These are phyloP conservation scores for Neospora caninum DNA, from an alignment of 169 alveolate species.

Conservation along the genomic window DNA sequence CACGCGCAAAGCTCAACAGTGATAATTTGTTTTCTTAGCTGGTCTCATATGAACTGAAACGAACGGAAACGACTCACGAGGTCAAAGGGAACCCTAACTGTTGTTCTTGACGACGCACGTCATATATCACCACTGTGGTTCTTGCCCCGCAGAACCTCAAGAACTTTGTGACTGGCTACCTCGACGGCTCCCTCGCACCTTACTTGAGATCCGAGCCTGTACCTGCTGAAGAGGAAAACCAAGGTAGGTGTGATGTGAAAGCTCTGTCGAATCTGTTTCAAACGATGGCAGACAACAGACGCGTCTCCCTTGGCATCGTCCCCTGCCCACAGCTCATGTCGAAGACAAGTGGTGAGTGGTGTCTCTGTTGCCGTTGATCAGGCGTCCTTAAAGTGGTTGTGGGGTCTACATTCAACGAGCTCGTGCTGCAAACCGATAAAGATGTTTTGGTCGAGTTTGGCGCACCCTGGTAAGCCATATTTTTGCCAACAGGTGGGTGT, in stretches of 20 bases:
- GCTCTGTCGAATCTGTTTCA: not conserved
- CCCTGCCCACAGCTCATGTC: not conserved
- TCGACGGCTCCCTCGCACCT: conserved; percentile 46
- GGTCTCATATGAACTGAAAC: not conserved
- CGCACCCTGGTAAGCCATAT: conserved; percentile 52
- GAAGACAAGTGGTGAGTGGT: not conserved
- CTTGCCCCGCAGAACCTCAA: conserved; percentile 8
- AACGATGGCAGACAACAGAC: not conserved
- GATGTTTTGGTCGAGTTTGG: conserved; percentile 58
- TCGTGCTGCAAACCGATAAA: not conserved
- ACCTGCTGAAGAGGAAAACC: conserved; percentile 39
- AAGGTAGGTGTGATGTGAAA: not conserved
- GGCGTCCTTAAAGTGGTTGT: conserved; percentile 48
- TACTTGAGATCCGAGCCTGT: conserved; percentile 46
- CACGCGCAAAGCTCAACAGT: not conserved
- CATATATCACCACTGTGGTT: too few species aligned
- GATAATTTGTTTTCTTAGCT: not conserved
- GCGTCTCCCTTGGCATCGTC: not conserved
- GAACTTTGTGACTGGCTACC: not conserved
- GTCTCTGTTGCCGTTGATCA: not conserved
- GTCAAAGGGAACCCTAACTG: too few species aligned
- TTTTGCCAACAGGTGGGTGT: not conserved
- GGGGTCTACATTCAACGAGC: conserved; percentile 37
- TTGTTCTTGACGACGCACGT: too few species aligned
- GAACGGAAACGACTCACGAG: not conserved